These are phyloP conservation scores for Lantana camara DNA, from an alignment of 257 asterid genomes.

Conservation along the genomic window DNA sequence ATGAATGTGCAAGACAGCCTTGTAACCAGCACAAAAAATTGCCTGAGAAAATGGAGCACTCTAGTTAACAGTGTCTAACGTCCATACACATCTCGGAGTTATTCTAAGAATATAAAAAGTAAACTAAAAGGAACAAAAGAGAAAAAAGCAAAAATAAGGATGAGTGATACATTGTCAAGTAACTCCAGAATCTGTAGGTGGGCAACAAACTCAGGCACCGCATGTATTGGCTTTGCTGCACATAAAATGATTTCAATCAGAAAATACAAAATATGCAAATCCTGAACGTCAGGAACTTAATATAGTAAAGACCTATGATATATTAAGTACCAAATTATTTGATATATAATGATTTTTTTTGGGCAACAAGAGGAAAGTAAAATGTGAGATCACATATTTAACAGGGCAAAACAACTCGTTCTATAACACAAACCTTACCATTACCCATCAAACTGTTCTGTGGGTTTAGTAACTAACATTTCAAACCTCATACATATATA, in stretches of 20 bases:
- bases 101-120: neutral
- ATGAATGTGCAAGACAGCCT: constrained; percentile 94
- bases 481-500: neutral
- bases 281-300: neutral
- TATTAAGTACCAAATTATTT: too few species aligned
- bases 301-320: too few species aligned
- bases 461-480: neutral
- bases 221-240: constrained; percentile 76
- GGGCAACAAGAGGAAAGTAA: neutral
- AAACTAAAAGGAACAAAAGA: neutral
- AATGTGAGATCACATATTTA: neutral
- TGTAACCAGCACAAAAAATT: constrained; percentile 96
- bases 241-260: constrained; percentile 17
- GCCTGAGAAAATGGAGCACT: constrained; percentile 50
- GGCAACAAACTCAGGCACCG: constrained; percentile 82
- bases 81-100: neutral
- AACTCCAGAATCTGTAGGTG: constrained; percentile 89
- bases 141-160: neutral
- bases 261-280: neutral
- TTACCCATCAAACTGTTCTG: neutral
- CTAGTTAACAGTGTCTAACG: neutral
- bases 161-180: constrained; percentile 82
- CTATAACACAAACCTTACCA: neutral
- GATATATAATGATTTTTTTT: too few species aligned
- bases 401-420: neutral